Base-by-base conservation (phyloP, 768 basidiomycete genomes). In the Rhizopogon salebrosus region DNA sequence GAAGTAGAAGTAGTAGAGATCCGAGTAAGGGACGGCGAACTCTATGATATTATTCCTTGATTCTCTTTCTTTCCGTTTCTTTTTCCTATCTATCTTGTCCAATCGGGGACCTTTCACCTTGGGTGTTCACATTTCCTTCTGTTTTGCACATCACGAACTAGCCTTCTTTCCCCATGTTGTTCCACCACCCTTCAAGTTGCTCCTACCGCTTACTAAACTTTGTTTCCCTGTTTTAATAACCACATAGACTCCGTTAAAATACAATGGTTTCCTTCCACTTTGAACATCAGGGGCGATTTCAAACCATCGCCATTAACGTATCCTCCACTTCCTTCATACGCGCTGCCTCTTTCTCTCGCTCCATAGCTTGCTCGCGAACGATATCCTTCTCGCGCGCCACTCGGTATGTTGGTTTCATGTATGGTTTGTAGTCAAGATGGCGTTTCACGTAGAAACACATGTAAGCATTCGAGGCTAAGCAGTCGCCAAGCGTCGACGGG, bases 371-470 rank as follows among this genome's bases (percentile, higher is more conserved):
- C 63, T 85, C 84, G 57, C 75, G 74, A 6, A 79, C 79, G 5
- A 80, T 81, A 62, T 87, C 87, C 14, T 75, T 80, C 65, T 89
- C 86, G 24, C 86, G 75, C 38, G 79, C 73, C 34, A 80, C 69
- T 2, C 84, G 77, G 60, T 91, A 90, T 0, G 83, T 82, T 4
- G 89, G 88, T 24, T 76, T 82, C 61, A 74, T 76, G 62, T 82
- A 68, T 0, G 86, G 83, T 65, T 84, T 87, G 70, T 94, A 95
- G 57, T 94, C 89, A 41, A 95, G 74, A 56, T 90, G 82, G 10
- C 89, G 83, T 68, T 95, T 95, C 55, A 92, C 90, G 64, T 95
- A 97, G 72, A 95, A 94, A 57, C 92, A 91, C 93, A 95, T 95
- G 68, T 95, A 95, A 5, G 91, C 87, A 45, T 82, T 77, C 18